phyloP scores from a whole-genome alignment of 306 rosid genomes.

The Arachis hypogaea region DNA sequence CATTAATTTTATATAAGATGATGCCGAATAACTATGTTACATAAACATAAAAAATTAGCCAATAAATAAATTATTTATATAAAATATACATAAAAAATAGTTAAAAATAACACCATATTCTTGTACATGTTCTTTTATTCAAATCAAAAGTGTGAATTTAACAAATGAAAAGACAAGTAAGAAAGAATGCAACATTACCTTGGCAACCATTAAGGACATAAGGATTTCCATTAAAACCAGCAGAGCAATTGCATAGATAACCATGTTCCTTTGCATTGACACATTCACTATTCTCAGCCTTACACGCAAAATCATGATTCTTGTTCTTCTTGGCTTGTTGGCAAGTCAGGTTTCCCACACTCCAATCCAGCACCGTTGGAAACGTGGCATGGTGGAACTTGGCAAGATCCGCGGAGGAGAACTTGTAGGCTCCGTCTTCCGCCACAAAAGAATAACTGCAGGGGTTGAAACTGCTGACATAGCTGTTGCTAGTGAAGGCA shows the following conservation, averaged over 20 bases:
- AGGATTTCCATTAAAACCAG: constrained; percentile 45
- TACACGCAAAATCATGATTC: not conserved
- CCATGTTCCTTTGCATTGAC: not conserved
- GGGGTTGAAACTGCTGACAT: not conserved
- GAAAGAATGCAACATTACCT: not conserved
- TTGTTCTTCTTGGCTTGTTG: not conserved
- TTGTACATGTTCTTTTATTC: too few species aligned
- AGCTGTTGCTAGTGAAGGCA: accelerated
- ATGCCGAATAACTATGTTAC: too few species aligned
- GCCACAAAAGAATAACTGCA: constrained; percentile 30
- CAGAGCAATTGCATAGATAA: constrained; percentile 44
- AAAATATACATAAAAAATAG: too few species aligned
- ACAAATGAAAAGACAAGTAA: too few species aligned
- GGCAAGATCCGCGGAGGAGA: not conserved
- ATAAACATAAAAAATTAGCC: too few species aligned
- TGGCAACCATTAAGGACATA: constrained; percentile 40
- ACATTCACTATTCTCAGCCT: not conserved
- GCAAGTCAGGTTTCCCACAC: constrained; percentile 32
- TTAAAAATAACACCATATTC: too few species aligned
- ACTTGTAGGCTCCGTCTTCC: constrained; percentile 35
- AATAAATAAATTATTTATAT: too few species aligned
- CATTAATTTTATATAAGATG: too few species aligned
- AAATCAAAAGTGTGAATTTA: too few species aligned
- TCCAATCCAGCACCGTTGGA: constrained; percentile 50
- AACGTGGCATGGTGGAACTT: not conserved